Percentiles rank a stretch among this genome's conserved stretches.
Evolutionary conservation across 371 early-diverging fungal species (phyloP).

Genomic region (Mortierella sp.): DNA sequence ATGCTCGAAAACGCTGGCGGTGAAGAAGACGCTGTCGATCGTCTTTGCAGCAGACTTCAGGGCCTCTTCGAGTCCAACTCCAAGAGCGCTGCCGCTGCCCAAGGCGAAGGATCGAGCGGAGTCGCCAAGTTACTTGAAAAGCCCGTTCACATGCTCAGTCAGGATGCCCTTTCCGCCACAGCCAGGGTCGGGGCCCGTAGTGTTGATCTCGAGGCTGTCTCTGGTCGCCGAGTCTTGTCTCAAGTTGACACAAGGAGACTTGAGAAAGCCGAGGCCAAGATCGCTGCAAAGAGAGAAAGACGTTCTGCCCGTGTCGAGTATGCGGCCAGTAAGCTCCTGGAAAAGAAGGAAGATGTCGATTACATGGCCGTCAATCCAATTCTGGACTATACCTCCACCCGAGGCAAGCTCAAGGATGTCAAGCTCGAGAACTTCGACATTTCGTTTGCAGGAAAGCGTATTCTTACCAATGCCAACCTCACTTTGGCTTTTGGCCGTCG

Average conservation of each 20-base stretch:
- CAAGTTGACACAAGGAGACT: constrained; percentile 93
- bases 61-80: constrained; percentile 59
- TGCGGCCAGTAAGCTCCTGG: constrained; percentile 81
- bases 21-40: constrained; percentile 67
- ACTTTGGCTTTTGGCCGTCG: constrained; percentile 90
- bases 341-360: constrained; percentile 75
- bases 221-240: constrained; percentile 76
- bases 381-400: constrained; percentile 85
- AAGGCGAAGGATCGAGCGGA: constrained; percentile 38
- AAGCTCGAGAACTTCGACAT: constrained; percentile 97
- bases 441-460: constrained; percentile 93
- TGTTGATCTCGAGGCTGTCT: constrained; percentile 76
- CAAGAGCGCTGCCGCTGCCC: constrained; percentile 35
- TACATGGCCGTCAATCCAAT: constrained; percentile 83
- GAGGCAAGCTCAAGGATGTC: constrained; percentile 93
- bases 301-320: constrained; percentile 75
- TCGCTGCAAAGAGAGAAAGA: constrained; percentile 90
- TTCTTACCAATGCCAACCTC: constrained; percentile 88
- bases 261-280: constrained; percentile 92
- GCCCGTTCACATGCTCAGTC: constrained; percentile 66
- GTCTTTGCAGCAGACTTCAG: constrained; percentile 71
- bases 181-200: constrained; percentile 54
- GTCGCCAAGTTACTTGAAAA: constrained; percentile 60
- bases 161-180: constrained; percentile 67
- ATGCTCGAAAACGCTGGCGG: constrained; percentile 85